Base-by-base conservation (phyloP, 257 asterid genomes). In the Ocimum tenuiflorum region DNA sequence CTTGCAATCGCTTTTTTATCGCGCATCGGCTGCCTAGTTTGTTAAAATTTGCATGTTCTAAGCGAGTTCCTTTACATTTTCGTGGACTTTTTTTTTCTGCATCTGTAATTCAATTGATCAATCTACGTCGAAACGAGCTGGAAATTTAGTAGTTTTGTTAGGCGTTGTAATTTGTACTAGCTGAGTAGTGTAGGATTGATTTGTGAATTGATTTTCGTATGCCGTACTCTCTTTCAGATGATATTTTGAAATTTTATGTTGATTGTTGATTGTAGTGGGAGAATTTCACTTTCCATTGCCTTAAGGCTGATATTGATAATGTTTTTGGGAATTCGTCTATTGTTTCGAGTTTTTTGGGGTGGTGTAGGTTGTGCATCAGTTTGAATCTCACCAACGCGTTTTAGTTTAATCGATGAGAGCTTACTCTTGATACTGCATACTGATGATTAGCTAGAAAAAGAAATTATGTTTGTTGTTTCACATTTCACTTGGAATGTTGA, bases 131-230 rank as follows among this genome's bases (percentile, higher is more conserved):
- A 9, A 38, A 3, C 59, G 46, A 60, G 69, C 17, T 9, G 10
- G 71, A 27, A 20, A 70, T 50, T 65, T 19, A 35, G 69, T 15
- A 15, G 31, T 41, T n/a, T 17, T 63, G 55, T 49, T 14, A 24
- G 39, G 33, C 19, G 42, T 46, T 39, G 46, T 27, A 20, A 33
- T 17, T 52, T n/a, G 50, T 33, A 19, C 46, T 29, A 52, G 59
- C 58, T 52, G 2, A 53, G 1, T 15, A 35, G 12, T 60, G 39
- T 24, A 41, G 31, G 39, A 18, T 24, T 39, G 43, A 71, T 63
- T 54, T 45, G 70, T 62, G 65, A 17, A 52, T 53, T 52, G 39
- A 31, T 9, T 29, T 19, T 50, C n/a, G 23, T 22, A 31, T 43
- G 18, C 58, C 0, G 33, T 70, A 39, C 55, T 39, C 7, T 10